These are phyloP conservation scores for Phytophthora constricta DNA, from an alignment of 352 stramenopile species.

Conservation along the genomic window DNA sequence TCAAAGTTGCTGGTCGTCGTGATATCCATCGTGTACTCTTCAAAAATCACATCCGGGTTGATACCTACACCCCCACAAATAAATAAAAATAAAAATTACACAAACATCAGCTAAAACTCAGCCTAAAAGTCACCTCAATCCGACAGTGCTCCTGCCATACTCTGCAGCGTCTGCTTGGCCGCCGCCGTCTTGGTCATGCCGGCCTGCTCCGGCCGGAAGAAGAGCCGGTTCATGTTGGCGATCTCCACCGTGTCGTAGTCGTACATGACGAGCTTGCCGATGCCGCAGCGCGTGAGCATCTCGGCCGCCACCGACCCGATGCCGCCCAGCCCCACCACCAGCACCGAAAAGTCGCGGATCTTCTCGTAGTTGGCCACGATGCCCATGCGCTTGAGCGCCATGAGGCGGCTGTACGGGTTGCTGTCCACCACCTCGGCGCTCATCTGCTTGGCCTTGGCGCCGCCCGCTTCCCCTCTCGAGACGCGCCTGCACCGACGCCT, in stretches of 20 bases:
- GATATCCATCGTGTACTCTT: slow-evolving; percentile 90
- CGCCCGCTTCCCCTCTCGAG: slow-evolving; percentile 52
- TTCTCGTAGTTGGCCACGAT: slow-evolving; percentile 91
- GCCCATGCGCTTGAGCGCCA: slow-evolving; percentile 92
- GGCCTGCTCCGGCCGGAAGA: slow-evolving; percentile 89
- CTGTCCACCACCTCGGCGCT: slow-evolving; percentile 83
- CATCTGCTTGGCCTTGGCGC: slow-evolving; percentile 57
- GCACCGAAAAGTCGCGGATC: slow-evolving; percentile 82
- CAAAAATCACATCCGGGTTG: slow-evolving; percentile 90
- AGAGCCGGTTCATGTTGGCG: slow-evolving; percentile 93
- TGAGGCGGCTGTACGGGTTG: slow-evolving; percentile 90
- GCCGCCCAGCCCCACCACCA: slow-evolving; percentile 86
- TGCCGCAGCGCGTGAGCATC: slow-evolving; percentile 91
- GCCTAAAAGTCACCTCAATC: too few relatives aligned
- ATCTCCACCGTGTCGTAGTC: slow-evolving; percentile 92
- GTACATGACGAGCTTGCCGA: slow-evolving; percentile 91
- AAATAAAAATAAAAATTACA: background rate
- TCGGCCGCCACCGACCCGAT: slow-evolving; percentile 89
- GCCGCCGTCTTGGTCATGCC: slow-evolving; percentile 89
- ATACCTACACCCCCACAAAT: slow-evolving; percentile 52
- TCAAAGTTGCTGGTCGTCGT: slow-evolving; percentile 88
- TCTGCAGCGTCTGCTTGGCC: slow-evolving; percentile 87
- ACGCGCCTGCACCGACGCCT: slow-evolving; percentile 56
- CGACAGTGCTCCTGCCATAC: slow-evolving; percentile 38
- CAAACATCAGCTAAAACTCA: background rate